Evolutionary conservation across 2,329 filamentous ascomycete species (phyloP), one percentile per base, ranked within the genome.

Genomic region (Zasmidium cellare): DNA sequence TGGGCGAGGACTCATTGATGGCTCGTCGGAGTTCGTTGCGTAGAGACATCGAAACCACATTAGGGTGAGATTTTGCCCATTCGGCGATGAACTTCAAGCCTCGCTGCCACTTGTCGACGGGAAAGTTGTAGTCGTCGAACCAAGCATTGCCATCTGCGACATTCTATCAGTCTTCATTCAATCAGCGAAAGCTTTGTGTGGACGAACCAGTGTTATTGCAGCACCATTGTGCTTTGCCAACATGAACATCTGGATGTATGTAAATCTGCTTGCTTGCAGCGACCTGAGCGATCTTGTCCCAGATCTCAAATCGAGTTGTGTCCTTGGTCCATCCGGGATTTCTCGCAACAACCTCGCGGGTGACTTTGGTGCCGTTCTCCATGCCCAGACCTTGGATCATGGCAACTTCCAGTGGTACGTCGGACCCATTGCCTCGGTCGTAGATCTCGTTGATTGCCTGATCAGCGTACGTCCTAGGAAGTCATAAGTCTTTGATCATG

Each of bases 221-320:
- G 67, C 84, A 87, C 84, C 84, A 87, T 55, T 75, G 75, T 1
- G 77, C 84, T 48, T 76, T 78, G 9, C 82, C 85, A 60, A 87
- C 80, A 68, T 87, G 84, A 66, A 87, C 86, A 69, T 87, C 84
- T 0, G 86, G 74, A 60, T 85, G 81, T 3, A 87, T 74, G 61
- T 84, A 83, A 53, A 87, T 80, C 16, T 82, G 67, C 63, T 85
- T 61, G 60, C 62, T 55, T 12, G 62, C 62, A 14, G 65, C 65
- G 7, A 52, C 61, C 9, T 60, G 55, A 22, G 65, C 63, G 53
- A 67, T 64, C 9, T 52, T 53, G 35, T 64, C 59, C 73, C 73
- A 74, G 53, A 75, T 73, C 58, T 75, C 68, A 61, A 75, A 74
- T 22, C 75, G 68, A 25, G 73, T 76, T 0, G 75, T 77, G 24